Base-by-base conservation (phyloP, 495 filamentous ascomycete species). In the Opeltia flavorubescens region DNA sequence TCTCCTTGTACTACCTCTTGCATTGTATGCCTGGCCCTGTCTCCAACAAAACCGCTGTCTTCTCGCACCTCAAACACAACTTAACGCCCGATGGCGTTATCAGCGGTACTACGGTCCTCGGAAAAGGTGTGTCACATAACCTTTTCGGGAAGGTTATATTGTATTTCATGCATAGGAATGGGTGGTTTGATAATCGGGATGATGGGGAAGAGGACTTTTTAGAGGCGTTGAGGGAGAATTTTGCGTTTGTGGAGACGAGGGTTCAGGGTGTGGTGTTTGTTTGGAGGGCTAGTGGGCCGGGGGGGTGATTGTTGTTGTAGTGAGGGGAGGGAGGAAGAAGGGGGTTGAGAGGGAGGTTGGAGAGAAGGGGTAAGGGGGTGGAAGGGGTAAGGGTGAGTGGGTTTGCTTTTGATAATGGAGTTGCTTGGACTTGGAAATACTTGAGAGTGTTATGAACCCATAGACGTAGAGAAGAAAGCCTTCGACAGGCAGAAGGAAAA, bases 191-290 rank as follows among this genome's bases (percentile, higher is more conserved):
- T 28, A 66, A 70, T 38, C 78, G 71, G 73, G 76, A 78, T 44
- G 77, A 66, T 38, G 65, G 62, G 36, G 76, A 74, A 1, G 60
- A 70, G 38, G 75, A 74, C 15, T 68, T 77, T 1, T 73, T 76
- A 54, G 65, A 64, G 35, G 57, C 70, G 21, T 20, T 41, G 12
- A 15, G 38, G 38, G 38, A 41, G 38, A 17, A 41, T 41, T 41
- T 41, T 21, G 2, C 21, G 3, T 17, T 23, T 5, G 38, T 41
- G 15, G 38, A 41, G 21, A 41, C 38, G 7, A 17, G 25, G 20
- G 38, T 41, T 2, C 17, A 21, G 21, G 38, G 38, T 6, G 38
- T 21, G 5, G 25, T 41, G 13, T 41, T 41, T 21, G 7, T 41
- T 17, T 41, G 38, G 38, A 41, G 21, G n/a, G 38, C 38, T 13